Conservation (phyloP, 805 yeast species). For the Kazachstania kunashirensis region DNA sequence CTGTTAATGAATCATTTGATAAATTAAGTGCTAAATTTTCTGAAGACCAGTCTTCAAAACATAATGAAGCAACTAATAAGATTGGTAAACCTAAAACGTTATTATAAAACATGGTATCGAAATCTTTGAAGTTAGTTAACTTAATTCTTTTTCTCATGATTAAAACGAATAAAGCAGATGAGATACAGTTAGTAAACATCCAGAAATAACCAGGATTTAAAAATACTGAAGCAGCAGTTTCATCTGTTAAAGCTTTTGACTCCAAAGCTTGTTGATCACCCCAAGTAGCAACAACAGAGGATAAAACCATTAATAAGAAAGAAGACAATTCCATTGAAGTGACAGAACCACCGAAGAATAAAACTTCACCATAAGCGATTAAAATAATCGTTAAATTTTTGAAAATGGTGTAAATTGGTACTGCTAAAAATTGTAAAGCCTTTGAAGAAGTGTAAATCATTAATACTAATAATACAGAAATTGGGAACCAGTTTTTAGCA, state of each 20-base stretch:
- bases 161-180: conserved; percentile 88
- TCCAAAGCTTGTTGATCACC: conserved; percentile 48
- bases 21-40: conserved; percentile 68
- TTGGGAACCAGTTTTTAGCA: conserved; percentile 94
- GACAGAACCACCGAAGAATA: conserved; percentile 93
- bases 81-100: conserved; percentile 90
- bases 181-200: conserved; percentile 93
- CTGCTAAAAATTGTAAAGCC: conserved; percentile 82
- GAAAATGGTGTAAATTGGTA: conserved; percentile 96
- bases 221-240: conserved; percentile 29
- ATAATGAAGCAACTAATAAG: conserved; percentile 60
- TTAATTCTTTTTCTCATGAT: conserved; percentile 97
- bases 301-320: conserved; percentile 83
- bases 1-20: conserved; percentile 58
- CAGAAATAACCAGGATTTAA: conserved; percentile 77
- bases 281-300: conserved; percentile 92
- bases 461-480: conserved; percentile 74
- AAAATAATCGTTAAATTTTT: conserved; percentile 93
- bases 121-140: conserved; percentile 91
- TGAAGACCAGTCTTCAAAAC: conserved; percentile 89
- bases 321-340: conserved; percentile 84
- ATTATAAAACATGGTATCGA: conserved; percentile 97
- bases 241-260: conserved; percentile 23
- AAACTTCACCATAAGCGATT: conserved; percentile 95
- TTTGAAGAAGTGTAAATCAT: conserved; percentile 97